Evolutionary conservation across 192 early-diverging fungal species (phyloP).

Genomic region (Phycomyces blakesleeanus): DNA sequence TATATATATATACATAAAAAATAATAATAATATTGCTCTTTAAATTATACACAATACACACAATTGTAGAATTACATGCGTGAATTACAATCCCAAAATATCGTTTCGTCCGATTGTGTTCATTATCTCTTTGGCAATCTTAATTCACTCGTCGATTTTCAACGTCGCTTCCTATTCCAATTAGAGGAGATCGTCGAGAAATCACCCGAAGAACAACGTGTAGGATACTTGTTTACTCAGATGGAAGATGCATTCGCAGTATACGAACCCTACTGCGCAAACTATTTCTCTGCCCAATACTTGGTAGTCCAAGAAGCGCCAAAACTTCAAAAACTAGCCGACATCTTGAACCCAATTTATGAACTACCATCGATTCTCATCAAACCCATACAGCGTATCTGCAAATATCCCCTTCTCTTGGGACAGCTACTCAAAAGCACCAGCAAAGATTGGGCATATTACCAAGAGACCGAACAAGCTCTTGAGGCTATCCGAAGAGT

Average conservation of each 20-base stretch:
- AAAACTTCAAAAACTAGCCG: constrained; percentile 54
- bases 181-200: constrained; percentile 76
- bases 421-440: constrained; percentile 65
- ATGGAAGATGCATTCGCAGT: constrained; percentile 78
- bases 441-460: constrained; percentile 43
- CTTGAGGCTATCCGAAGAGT: constrained; percentile 78
- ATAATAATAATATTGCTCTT: no score
- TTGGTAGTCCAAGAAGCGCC: constrained; percentile 64
- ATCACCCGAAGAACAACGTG: constrained; percentile 73
- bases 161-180: constrained; percentile 86
- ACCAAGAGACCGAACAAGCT: constrained; percentile 64
- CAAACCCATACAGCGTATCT: constrained; percentile 95
- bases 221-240: constrained; percentile 81
- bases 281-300: constrained; percentile 75
- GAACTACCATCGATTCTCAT: constrained; percentile 88
- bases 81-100: constrained; percentile 63
- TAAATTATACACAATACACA: no score
- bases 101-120: constrained; percentile 76
- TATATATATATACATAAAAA: not conserved
- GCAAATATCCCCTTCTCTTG: constrained; percentile 93
- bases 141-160: constrained; percentile 88
- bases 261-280: constrained; percentile 91
- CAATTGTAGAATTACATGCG: constrained; percentile 74
- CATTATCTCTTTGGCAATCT: constrained; percentile 89
- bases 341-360: constrained; percentile 78